Base-by-base conservation (phyloP, 1,139 yeast genomes). In the Ogataea hybrid region DNA sequence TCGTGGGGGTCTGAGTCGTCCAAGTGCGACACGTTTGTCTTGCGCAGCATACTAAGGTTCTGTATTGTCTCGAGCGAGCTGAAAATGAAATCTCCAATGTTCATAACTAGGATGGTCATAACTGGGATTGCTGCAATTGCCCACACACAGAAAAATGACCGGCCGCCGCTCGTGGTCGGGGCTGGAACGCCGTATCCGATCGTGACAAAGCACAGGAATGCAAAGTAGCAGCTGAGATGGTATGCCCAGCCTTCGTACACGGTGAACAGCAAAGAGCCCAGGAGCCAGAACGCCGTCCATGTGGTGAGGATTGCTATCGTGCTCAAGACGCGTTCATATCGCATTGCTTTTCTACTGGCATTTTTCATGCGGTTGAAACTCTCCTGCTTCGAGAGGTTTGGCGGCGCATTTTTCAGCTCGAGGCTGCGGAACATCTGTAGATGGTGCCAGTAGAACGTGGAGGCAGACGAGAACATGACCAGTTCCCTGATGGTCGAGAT, bases 181-280 rank as follows among this genome's bases (percentile, higher is more conserved):
- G 79, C 70, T 53, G 67, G 81, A 54, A 83, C 90, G 23, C 96
- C 96, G 62, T 84, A 87, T 0, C 96, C 96, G 44, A 88, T 83
- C 0, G 96, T 86, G 21, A 87, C 64, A 44, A 88, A 72, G 55
- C 92, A 81, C 41, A 85, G 66, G 49, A 83, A 78, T 47, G 90
- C 79, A 57, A 86, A 87, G 63, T 88, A 88, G 10, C 84, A 69
- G 1, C 79, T 72, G 44, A 79, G 69, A 52, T 84, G 84, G 59
- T 81, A 88, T 3, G 72, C 49, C 96, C 95, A 87, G 2, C 60
- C 62, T 54, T 85, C 95, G 20, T 74, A 65, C 32, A 62, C 66
- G 32, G 68, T 65, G 56, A 87, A 84, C 0, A 79, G 75, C 32
- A 79, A 48, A 0, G 88, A 89, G 0, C 96, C 96, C 7, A 84